Base-by-base conservation (phyloP, 495 filamentous ascomycete genomes). In the Extremus antarcticus region DNA sequence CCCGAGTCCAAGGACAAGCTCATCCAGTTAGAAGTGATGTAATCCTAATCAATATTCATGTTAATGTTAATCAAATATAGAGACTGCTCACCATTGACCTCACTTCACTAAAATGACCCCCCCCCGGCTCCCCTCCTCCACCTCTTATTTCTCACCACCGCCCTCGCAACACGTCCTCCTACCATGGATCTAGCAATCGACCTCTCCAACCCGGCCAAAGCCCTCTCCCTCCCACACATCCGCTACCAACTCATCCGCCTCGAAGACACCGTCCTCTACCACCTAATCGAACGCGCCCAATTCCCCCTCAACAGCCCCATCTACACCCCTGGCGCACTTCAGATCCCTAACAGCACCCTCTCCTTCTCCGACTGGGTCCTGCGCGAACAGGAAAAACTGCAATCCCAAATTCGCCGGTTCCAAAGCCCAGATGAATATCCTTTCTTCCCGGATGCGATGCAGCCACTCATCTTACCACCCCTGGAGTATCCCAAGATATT, bases 251-350 rank as follows among this genome's bases (percentile, higher is more conserved):
- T 98, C 51, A 95, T 97, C 60, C 92, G 92, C 39, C 78, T 96
- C 19, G 92, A 99, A 74, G 94, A 99, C 67, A 97, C 94, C 54
- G 97, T 99, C 66, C 95, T 87, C 64, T 99, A 95, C 73, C 88
- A 97, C 73, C 74, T 97, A 21, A 99, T 99, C 66, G 94, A 99
- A 68, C 86, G 94, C 22, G 94, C 90, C 29, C 94, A 99, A 73
- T 99, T 99, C 70, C 90, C 91, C 0, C 76, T 91, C 53, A 97
- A 96, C 74, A 74, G 77, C 50, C 88, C 84, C 65, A 87, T 98
- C 69, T 98, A 98, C 73, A 66, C 70, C 3, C 75, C 88, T 23
- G 86, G 85, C 56, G 88, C 86, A n/a, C 77, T 95, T 32, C 73
- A 74, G 25, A 87, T 97, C 60, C 87, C 90, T n/a, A 70, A 74